Percentiles rank a stretch among this genome's conserved stretches.
These are phyloP conservation scores for Aquanectria penicillioides DNA, from an alignment of 2,329 filamentous ascomycete genomes.

Conservation along the genomic window DNA sequence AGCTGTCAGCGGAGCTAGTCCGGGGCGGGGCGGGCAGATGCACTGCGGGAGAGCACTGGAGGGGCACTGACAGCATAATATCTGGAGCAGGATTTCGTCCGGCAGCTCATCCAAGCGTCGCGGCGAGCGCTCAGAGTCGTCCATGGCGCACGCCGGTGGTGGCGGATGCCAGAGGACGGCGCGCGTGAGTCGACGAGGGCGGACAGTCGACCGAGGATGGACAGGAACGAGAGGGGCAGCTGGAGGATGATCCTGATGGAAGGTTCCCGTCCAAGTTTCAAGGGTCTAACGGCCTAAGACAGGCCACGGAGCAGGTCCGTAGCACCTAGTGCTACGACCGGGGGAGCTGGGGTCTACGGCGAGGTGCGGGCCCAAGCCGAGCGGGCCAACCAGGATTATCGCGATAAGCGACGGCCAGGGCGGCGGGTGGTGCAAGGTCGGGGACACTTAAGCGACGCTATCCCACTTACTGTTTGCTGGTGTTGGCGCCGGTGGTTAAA, in stretches of 20 bases:
- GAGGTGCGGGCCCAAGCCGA: not conserved
- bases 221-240: constrained; percentile 9
- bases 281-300: constrained; percentile 6
- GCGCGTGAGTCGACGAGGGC: not conserved
- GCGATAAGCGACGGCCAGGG: constrained; percentile 21
- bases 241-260: constrained; percentile 3
- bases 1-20: constrained; percentile 31
- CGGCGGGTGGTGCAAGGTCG: not conserved
- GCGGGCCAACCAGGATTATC: constrained; percentile 8
- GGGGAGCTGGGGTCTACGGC: constrained; percentile 1
- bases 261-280: constrained; percentile 12
- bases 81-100: constrained; percentile 71
- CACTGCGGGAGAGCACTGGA: constrained; percentile 21
- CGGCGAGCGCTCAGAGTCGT: constrained; percentile 30
- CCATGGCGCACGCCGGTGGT: constrained; percentile 38
- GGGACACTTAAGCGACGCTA: constrained; percentile 2
- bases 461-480: constrained; percentile 5
- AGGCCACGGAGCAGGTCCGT: not conserved
- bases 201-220: not conserved
- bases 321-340: no score
- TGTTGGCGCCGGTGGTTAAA: not conserved
- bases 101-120: constrained; percentile 62
- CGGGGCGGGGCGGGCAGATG: constrained; percentile 27
- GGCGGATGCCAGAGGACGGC: constrained; percentile 1
- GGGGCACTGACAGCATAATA: constrained; percentile 65